These are phyloP conservation scores for Podila verticillata DNA, from an alignment of 192 early-diverging fungal genomes.

Conservation along the genomic window DNA sequence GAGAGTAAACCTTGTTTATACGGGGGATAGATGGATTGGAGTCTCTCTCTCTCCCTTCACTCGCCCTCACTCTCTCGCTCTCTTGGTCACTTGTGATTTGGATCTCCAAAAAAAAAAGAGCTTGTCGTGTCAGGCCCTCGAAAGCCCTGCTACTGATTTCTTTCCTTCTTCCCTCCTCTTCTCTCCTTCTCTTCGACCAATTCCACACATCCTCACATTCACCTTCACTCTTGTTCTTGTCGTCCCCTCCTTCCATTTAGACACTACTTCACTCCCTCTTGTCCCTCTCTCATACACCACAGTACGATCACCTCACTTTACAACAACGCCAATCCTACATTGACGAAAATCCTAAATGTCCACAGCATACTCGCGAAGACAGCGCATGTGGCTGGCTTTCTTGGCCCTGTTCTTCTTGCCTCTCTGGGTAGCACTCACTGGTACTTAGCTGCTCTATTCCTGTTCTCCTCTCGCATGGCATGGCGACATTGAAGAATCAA, in stretches of 20 bases:
- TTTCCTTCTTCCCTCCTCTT: not conserved
- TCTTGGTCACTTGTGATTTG: too few species aligned
- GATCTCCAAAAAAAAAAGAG: not conserved
- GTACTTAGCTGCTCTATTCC: not conserved
- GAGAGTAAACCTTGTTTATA: too few species aligned
- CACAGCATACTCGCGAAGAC: slow-evolving; percentile 42
- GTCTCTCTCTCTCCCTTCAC: too few species aligned
- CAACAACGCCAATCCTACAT: not conserved
- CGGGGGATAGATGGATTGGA: too few species aligned
- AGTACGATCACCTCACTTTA: slow-evolving; percentile 1
- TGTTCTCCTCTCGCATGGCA: too few species aligned
- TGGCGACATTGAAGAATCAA: not conserved
- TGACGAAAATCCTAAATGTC: slow-evolving; percentile 14
- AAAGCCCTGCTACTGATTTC: too few species aligned
- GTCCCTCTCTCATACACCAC: not conserved
- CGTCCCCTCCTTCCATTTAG: too few species aligned
- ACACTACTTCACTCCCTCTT: slow-evolving; percentile 1
- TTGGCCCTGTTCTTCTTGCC: slow-evolving; percentile 47
- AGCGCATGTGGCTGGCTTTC: slow-evolving; percentile 52
- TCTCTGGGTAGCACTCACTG: slow-evolving; percentile 48
- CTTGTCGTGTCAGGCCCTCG: not conserved
- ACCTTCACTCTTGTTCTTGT: not conserved
- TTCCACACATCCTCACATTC: not conserved
- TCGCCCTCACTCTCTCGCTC: too few species aligned
- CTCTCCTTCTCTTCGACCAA: not conserved